Percentiles rank a stretch among this genome's conserved stretches.
These are phyloP conservation scores for Cyberlindnera veronae DNA, from an alignment of 805 yeast species.

Conservation along the genomic window DNA sequence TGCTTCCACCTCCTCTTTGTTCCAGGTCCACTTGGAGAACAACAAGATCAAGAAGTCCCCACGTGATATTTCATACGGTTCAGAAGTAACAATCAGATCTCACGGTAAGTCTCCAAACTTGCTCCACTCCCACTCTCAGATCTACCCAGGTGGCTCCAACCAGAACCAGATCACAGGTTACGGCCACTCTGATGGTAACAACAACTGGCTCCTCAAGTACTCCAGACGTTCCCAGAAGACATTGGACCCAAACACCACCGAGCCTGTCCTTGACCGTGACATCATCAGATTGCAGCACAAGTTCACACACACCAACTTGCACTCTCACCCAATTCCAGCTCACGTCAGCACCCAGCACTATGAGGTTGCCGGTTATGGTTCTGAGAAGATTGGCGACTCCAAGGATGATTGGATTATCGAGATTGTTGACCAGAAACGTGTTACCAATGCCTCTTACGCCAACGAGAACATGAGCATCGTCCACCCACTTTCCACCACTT, in stretches of 20 bases:
- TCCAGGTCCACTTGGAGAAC: constrained; percentile 81
- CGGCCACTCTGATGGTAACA: constrained; percentile 83
- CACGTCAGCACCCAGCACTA: constrained; percentile 62
- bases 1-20: constrained; percentile 81
- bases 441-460: constrained; percentile 32
- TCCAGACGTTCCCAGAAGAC: constrained; percentile 37
- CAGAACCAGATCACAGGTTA: constrained; percentile 96
- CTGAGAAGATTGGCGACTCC: constrained; percentile 62
- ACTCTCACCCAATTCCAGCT: constrained; percentile 77
- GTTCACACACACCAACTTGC: constrained; percentile 68
- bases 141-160: constrained; percentile 85
- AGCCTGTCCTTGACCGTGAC: constrained; percentile 54
- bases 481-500: constrained; percentile 75
- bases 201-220: constrained; percentile 72
- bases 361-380: constrained; percentile 91
- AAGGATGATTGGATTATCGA: constrained; percentile 93
- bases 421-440: constrained; percentile 57
- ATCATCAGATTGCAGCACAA: constrained; percentile 69
- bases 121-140: constrained; percentile 83
- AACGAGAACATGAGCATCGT: constrained; percentile 49
- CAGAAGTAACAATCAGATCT: constrained; percentile 44
- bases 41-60: constrained; percentile 64
- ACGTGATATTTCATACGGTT: constrained; percentile 60
- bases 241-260: constrained; percentile 4
- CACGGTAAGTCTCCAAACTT: constrained; percentile 75